Evolutionary conservation across 225 moss, liverwort and hornwort genomes (phyloP).

Genomic region (Climacium dendroides): DNA sequence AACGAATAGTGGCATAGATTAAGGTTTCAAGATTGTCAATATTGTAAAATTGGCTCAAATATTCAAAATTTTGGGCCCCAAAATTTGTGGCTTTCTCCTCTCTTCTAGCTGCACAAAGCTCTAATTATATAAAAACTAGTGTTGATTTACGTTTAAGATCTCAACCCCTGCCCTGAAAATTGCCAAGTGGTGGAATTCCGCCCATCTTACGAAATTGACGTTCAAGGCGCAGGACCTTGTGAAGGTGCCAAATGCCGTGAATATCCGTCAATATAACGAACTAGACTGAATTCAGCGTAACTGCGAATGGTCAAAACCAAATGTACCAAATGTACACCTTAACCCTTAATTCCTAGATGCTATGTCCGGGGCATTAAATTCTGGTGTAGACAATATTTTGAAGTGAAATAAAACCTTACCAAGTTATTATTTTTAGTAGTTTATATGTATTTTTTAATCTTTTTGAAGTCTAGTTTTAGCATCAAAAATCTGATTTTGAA

Average conservation of each 20-base stretch:
- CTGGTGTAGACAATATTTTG: too few relatives aligned
- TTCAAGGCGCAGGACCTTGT: too few relatives aligned
- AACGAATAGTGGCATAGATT: neutral
- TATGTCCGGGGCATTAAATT: too few relatives aligned
- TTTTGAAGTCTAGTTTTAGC: too few relatives aligned
- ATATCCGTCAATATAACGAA: neutral
- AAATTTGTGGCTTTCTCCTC: neutral
- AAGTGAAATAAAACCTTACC: too few relatives aligned
- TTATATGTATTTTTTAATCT: too few relatives aligned
- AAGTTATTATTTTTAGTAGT: too few relatives aligned
- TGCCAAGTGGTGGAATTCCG: neutral
- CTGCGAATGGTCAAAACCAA: neutral
- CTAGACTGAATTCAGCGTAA: too few relatives aligned
- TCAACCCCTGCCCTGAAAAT: neutral
- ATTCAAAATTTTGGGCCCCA: neutral
- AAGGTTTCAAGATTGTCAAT: neutral
- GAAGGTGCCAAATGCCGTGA: neutral
- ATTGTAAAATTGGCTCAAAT: neutral
- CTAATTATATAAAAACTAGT: neutral
- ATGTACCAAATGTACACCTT: neutral
- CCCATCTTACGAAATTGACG: neutral
- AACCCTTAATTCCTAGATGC: too few relatives aligned
- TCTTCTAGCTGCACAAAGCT: neutral
- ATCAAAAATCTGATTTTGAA: too few relatives aligned
- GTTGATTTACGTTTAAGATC: neutral